Percentiles rank a stretch among this genome's conserved stretches.
Conservation (phyloP, 495 filamentous ascomycete genomes). For the Aspergillus ostianus region DNA sequence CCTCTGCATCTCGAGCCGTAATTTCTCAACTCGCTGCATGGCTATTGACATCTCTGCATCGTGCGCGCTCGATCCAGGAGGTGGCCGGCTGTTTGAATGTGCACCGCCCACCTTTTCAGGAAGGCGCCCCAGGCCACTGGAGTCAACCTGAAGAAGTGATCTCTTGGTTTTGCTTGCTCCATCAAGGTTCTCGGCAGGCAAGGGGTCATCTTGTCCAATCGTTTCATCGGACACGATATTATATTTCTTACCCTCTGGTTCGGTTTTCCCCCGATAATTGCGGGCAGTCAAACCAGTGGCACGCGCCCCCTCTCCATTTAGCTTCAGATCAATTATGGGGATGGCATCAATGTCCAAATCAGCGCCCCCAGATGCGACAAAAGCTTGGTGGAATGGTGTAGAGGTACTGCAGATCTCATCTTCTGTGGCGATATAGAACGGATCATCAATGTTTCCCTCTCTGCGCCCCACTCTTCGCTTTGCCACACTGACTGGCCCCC, state of each 20-base stretch:
- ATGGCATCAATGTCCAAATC: slow-evolving; percentile 89
- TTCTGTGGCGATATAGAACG: slow-evolving; percentile 79
- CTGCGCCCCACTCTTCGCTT: slow-evolving; percentile 64
- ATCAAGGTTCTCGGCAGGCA: slow-evolving; percentile 27
- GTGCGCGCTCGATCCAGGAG: slow-evolving; percentile 43
- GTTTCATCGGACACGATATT: slow-evolving; percentile 63
- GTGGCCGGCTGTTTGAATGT: slow-evolving; percentile 7
- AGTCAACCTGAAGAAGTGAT: slow-evolving; percentile 76
- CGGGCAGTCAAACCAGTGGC: slow-evolving; percentile 10
- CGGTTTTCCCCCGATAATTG: slow-evolving; percentile 21
- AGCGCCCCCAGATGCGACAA: slow-evolving; percentile 64
- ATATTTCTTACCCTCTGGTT: slow-evolving; percentile 45
- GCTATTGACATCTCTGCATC: slow-evolving; percentile 83
- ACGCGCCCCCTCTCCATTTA: slow-evolving; percentile 47
- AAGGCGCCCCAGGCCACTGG: slow-evolving; percentile 68
- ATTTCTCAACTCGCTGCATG: slow-evolving; percentile 78
- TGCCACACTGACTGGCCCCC: slow-evolving; percentile 59
- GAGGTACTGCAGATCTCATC: slow-evolving; percentile 51
- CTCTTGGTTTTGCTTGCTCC: slow-evolving; percentile 46
- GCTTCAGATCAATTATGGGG: slow-evolving; percentile 86
- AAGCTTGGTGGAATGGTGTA: slow-evolving; percentile 70
- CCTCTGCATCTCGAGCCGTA: slow-evolving; percentile 88
- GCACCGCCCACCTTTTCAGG: slow-evolving; percentile 46
- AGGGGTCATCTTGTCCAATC: slow-evolving; percentile 30
- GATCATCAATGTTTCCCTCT: slow-evolving; percentile 86